Conservation (phyloP, 192 early-diverging fungal species). For the Backusella liffmaniae region DNA sequence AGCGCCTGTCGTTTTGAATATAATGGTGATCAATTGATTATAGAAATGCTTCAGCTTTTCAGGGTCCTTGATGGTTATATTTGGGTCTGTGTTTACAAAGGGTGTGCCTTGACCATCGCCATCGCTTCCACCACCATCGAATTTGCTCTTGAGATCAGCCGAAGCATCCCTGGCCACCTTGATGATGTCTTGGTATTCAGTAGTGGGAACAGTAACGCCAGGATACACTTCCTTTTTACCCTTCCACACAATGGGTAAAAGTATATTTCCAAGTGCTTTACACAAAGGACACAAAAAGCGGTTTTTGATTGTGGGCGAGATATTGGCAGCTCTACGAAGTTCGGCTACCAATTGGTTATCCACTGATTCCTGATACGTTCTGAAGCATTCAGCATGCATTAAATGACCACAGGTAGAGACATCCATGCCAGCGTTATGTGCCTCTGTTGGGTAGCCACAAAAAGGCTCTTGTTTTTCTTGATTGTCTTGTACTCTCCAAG, state of each 20-base stretch:
- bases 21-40: constrained; percentile 14
- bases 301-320: constrained; percentile 40
- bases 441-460: constrained; percentile 63
- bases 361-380: constrained; percentile 76
- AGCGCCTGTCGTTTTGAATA: background rate
- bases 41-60: background rate
- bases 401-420: constrained; percentile 92
- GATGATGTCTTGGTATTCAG: background rate
- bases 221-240: constrained; percentile 58
- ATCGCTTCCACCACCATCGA: background rate
- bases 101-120: background rate
- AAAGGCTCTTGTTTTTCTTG: background rate
- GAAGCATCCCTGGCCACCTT: background rate
- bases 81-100: constrained; percentile 1
- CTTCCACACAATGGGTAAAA: constrained; percentile 80
- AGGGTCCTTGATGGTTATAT: constrained; percentile 8
- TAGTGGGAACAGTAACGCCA: constrained; percentile 42
- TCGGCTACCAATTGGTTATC: constrained; percentile 59
- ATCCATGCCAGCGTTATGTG: constrained; percentile 68
- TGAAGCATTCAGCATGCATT: constrained; percentile 94
- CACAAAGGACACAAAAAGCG: constrained; percentile 96
- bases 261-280: constrained; percentile 88
- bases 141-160: background rate
- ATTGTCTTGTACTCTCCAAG: background rate
- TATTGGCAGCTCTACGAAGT: background rate